Percentiles rank a stretch among this genome's conserved stretches.
Conservation (phyloP, 2,329 filamentous ascomycete genomes). For the Claviceps capensis region DNA sequence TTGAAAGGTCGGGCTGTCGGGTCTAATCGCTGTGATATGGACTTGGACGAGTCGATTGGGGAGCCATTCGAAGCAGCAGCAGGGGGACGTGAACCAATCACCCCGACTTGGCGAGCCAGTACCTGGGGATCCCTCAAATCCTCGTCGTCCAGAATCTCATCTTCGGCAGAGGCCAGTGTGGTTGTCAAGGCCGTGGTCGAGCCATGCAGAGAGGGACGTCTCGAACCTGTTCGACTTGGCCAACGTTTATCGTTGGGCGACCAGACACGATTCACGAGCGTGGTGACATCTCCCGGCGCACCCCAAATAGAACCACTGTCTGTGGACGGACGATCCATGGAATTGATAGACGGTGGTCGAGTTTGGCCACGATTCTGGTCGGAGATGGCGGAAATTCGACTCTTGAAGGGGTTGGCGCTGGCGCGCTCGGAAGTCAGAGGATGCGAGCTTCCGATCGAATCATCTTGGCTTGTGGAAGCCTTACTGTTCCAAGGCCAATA, state of each 20-base stretch:
- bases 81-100: constrained; percentile 67
- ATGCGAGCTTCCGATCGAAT: constrained; percentile 17
- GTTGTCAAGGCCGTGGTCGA: constrained; percentile 51
- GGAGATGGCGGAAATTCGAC: constrained; percentile 33
- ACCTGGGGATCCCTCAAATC: constrained; percentile 38
- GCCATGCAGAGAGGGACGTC: constrained; percentile 69
- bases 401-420: constrained; percentile 35
- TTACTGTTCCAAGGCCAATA: constrained; percentile 46
- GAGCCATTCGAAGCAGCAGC: constrained; percentile 9
- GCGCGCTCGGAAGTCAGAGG: constrained; percentile 28
- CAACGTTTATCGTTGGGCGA: constrained; percentile 41
- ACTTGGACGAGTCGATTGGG: constrained; percentile 14
- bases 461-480: constrained; percentile 34
- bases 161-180: constrained; percentile 48
- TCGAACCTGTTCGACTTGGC: constrained; percentile 54
- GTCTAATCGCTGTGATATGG: constrained; percentile 55
- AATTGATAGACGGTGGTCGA: constrained; percentile 55
- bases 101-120: constrained; percentile 45
- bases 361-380: constrained; percentile 46
- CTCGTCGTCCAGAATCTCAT: constrained; percentile 48
- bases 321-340: constrained; percentile 59
- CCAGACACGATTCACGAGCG: constrained; percentile 48
- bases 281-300: constrained; percentile 30
- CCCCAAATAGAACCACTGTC: constrained; percentile 68
- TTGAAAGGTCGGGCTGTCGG: constrained; percentile 84